Base-by-base conservation (phyloP, 495 filamentous ascomycete species). In the Podospora anserina region DNA sequence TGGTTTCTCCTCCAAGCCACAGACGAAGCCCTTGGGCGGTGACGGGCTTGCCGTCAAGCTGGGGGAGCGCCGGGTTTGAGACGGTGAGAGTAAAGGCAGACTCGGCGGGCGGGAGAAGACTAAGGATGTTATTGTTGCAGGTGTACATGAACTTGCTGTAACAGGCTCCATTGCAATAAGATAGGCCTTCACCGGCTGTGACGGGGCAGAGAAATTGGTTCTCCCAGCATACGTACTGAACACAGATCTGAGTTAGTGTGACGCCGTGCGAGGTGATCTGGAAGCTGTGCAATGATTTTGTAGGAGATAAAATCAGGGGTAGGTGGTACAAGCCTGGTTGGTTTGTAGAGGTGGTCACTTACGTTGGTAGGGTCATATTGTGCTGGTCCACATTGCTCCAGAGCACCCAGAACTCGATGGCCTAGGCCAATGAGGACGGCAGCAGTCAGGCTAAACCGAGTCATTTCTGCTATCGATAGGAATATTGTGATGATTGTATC, bases 1-100 rank as follows among this genome's bases (percentile, higher is more conserved):
- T 56, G 75, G 84, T 68, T 34, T 72, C 11, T 78, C 86, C 77
- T 81, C 83, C 65, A 77, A 86, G 39, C 75, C 76, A 26, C 81
- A 78, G 55, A 66, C 72, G 66, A 49, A 68, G 76, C 68, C 81
- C 69, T 26, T 73, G n/a, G 49, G 76, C 67, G 6, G 78, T 66
- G 78, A 82, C 32, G 71, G 77, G 70, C 79, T 81, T 69, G 77
- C 78, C 72, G 74, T 80, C 53, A 83, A 87, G 67, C 56, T 49
- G 18, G 70, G 77, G 79, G 30, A 72, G 79, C 26, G 81, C 81
- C 34, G 77, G 80, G 61, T 82, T 77, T 59, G 76, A 77, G 15
- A 77, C 80, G 27, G 69, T 77, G 19, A 81, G 75, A 6, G 65
- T 75, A 66, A 82, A 83, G 23, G 76, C 70, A 71, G 81, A 68